Percentiles rank a stretch among this genome's conserved stretches.
These are phyloP conservation scores for Wickerhamiella sergipiensis DNA, from an alignment of 805 yeast genomes.

Conservation along the genomic window DNA sequence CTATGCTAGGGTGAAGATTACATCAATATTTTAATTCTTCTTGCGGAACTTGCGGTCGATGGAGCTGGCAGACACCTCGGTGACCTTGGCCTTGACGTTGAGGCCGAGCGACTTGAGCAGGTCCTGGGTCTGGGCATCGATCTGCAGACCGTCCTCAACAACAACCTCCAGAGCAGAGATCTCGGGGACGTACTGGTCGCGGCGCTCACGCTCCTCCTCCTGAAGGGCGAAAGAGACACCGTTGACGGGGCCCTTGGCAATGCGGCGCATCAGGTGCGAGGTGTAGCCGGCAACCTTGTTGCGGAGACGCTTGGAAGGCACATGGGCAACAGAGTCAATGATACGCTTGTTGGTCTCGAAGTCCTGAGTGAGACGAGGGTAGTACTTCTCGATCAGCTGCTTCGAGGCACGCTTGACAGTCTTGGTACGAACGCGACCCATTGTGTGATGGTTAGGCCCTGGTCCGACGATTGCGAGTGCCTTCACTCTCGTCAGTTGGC, in stretches of 20 bases:
- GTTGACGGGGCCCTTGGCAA: slow-evolving; percentile 99
- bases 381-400: slow-evolving; percentile 98
- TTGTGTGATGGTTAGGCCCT: slow-evolving; percentile 7
- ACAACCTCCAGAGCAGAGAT: slow-evolving; percentile 98
- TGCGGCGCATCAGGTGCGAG: slow-evolving; percentile 99
- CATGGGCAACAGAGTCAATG: slow-evolving; percentile 95
- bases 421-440: slow-evolving; percentile 99
- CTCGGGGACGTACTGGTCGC: slow-evolving; percentile 99
- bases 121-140: slow-evolving; percentile 93
- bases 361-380: slow-evolving; percentile 98
- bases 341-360: slow-evolving; percentile 99
- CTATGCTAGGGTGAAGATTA: slow-evolving; percentile 4
- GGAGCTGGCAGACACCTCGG: slow-evolving; percentile 25
- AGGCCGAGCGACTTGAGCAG: slow-evolving; percentile 84
- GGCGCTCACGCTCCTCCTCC: slow-evolving; percentile 99
- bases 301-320: slow-evolving; percentile 99
- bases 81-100: slow-evolving; percentile 38
- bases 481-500: background rate
- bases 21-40: slow-evolving; percentile 18
- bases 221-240: slow-evolving; percentile 99
- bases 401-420: slow-evolving; percentile 99
- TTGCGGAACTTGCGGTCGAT: slow-evolving; percentile 22
- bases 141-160: slow-evolving; percentile 89
- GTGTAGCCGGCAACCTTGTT: slow-evolving; percentile 99
- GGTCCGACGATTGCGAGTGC: background rate